Conservation (phyloP, 805 yeast genomes). For the Dipodascus geniculatus region DNA sequence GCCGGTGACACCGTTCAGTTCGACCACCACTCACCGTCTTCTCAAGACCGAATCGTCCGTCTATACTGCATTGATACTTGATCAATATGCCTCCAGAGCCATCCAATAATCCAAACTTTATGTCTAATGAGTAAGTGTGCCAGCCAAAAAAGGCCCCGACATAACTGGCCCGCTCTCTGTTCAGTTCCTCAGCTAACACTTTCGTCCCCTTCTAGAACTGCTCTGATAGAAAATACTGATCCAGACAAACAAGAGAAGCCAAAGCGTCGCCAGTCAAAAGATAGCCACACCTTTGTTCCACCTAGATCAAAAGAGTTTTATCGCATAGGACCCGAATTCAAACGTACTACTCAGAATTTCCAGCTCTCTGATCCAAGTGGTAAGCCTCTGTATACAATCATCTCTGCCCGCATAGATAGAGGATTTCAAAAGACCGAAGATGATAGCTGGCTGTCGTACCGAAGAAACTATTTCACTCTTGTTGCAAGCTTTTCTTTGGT, state of each 20-base stretch:
- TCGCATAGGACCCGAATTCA: conserved; percentile 1
- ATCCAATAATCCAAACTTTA: neutral
- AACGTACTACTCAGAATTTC: neutral
- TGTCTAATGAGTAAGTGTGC: neutral
- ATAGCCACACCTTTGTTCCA: neutral
- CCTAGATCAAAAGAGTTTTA: neutral
- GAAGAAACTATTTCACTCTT: conserved; percentile 7
- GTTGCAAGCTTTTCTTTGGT: conserved; percentile 7
- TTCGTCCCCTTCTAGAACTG: neutral
- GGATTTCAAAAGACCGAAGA: conserved; percentile 6
- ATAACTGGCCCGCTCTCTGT: no score
- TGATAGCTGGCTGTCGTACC: conserved; percentile 7
- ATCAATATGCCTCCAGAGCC: neutral
- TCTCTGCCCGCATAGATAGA: conserved; percentile 6
- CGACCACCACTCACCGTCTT: no score
- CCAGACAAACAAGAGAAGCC: conserved; percentile 1
- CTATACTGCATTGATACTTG: neutral
- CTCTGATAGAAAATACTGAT: conserved; percentile 6
- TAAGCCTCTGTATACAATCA: neutral
- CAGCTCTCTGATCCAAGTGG: conserved; percentile 1
- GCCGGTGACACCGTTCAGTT: neutral
- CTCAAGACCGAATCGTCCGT: neutral
- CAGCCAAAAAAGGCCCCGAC: neutral
- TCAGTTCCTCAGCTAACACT: no score
- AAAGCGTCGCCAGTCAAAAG: neutral